Conservation (phyloP, 73 alveolate species). For the Blepharisma japonicum region DNA sequence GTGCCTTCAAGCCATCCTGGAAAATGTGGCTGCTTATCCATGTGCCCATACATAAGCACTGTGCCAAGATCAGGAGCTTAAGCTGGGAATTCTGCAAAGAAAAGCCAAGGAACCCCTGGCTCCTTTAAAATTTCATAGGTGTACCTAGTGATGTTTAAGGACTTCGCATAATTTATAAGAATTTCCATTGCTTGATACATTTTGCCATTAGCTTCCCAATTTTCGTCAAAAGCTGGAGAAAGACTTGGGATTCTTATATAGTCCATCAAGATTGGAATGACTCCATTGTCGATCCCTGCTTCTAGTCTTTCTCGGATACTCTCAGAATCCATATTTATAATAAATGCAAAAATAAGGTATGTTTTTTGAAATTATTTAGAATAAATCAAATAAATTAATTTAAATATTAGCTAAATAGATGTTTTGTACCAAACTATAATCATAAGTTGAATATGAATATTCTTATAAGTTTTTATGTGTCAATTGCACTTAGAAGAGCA, state of each 20-base stretch:
- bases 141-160: background rate
- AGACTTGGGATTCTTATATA: slow-evolving; percentile 86
- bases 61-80: slow-evolving; percentile 44
- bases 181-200: slow-evolving; percentile 42
- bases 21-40: slow-evolving; percentile 77
- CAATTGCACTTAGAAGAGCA: no score
- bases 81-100: slow-evolving; percentile 52
- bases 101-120: slow-evolving; percentile 65
- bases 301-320: no score
- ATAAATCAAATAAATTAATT: no score
- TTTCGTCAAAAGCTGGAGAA: slow-evolving; percentile 84
- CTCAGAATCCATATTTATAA: no score
- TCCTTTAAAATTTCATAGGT: slow-evolving; percentile 44
- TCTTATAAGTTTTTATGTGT: no score
- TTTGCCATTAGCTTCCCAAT: slow-evolving; percentile 83
- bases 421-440: no score
- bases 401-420: no score
- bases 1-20: slow-evolving; percentile 73
- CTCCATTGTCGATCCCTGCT: slow-evolving; percentile 2
- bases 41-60: slow-evolving; percentile 69
- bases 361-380: no score
- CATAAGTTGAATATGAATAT: no score
- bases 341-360: no score
- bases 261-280: slow-evolving; percentile 71
- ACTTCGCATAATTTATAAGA: background rate